phyloP scores from a whole-genome alignment of 202 grass and related monocot species.

The Elaeis oleifera region DNA sequence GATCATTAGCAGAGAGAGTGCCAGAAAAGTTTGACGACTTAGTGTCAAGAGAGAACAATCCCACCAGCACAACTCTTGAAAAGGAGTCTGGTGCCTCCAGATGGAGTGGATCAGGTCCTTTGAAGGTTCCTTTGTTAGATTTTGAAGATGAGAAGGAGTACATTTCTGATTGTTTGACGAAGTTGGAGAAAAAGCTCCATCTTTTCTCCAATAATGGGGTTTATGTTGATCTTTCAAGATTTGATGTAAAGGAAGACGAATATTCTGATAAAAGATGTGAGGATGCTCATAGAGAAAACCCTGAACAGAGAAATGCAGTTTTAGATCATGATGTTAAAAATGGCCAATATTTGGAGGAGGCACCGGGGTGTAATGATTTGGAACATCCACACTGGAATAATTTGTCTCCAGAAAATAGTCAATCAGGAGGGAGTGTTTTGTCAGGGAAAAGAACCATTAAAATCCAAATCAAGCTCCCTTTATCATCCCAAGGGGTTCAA shows the following conservation, averaged over 20 bases:
- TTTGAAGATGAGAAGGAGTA: constrained; percentile 53
- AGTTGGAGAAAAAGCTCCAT: constrained; percentile 48
- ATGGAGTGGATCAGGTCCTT: not conserved
- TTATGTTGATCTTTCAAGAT: constrained; percentile 8
- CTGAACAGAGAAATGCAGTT: not conserved
- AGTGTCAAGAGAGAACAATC: no score
- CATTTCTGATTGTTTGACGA: constrained; percentile 46
- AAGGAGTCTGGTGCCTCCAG: constrained; percentile 8
- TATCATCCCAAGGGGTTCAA: not conserved
- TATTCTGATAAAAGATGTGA: not conserved
- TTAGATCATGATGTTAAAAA: constrained; percentile 25
- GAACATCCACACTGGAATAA: not conserved
- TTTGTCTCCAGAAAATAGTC: not conserved
- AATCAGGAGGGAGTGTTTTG: not conserved
- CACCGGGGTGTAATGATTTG: not conserved
- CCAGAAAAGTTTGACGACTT: constrained; percentile 25
- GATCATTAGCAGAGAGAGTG: constrained; percentile 15
- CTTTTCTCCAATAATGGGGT: constrained; percentile 68
- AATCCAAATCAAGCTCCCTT: no score
- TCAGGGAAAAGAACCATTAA: no score
- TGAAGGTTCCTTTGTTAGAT: constrained; percentile 25
- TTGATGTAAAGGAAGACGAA: constrained; percentile 26
- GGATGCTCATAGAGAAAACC: constrained; percentile 23
- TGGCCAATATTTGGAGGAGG: constrained; percentile 15
- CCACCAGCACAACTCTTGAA: no score